Percentiles rank a stretch among this genome's conserved stretches.
These are phyloP conservation scores for Aspergillus phoenicis DNA, from an alignment of 2,329 filamentous ascomycete genomes.

Conservation along the genomic window DNA sequence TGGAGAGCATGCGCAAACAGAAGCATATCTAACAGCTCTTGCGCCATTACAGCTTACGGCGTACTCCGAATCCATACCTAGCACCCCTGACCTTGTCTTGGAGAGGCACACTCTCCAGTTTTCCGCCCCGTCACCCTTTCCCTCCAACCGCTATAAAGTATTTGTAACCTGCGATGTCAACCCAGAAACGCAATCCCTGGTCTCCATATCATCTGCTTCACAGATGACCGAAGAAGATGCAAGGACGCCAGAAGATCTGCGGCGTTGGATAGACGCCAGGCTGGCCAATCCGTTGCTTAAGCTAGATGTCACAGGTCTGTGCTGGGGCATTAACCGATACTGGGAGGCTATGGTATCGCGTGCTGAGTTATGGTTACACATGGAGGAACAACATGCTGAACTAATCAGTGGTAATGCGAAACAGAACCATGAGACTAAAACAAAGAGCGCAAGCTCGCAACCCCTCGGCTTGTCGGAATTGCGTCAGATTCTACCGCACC, in stretches of 20 bases:
- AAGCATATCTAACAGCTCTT: conserved; percentile 72
- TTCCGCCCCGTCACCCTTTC: conserved; percentile 41
- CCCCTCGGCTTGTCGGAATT: too few species aligned
- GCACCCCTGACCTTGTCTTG: conserved; percentile 23
- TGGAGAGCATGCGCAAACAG: conserved; percentile 55
- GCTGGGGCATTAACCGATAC: conserved; percentile 46
- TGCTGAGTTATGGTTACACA: conserved; percentile 40
- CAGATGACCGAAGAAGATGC: conserved; percentile 19
- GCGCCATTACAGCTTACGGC: conserved; percentile 63
- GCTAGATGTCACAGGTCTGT: conserved; percentile 44
- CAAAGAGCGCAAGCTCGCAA: conserved; percentile 14
- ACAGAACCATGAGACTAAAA: not conserved
- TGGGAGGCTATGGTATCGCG: conserved; percentile 45
- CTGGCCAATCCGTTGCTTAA: conserved; percentile 38
- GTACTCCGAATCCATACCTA: conserved; percentile 30
- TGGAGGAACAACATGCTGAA: conserved; percentile 30
- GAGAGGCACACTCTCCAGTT: conserved; percentile 42
- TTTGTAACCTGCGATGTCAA: conserved; percentile 40
- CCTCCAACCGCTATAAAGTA: conserved; percentile 35
- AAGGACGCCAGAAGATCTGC: conserved; percentile 34
- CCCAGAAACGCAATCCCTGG: conserved; percentile 37
- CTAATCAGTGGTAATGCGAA: conserved; percentile 14
- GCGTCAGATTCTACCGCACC: conserved; percentile 31
- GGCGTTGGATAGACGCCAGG: conserved; percentile 39
- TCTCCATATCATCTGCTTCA: conserved; percentile 34